Base-by-base conservation (phyloP, 1,284 basidiomycete species). In the Ceratobasidium theobromae region DNA sequence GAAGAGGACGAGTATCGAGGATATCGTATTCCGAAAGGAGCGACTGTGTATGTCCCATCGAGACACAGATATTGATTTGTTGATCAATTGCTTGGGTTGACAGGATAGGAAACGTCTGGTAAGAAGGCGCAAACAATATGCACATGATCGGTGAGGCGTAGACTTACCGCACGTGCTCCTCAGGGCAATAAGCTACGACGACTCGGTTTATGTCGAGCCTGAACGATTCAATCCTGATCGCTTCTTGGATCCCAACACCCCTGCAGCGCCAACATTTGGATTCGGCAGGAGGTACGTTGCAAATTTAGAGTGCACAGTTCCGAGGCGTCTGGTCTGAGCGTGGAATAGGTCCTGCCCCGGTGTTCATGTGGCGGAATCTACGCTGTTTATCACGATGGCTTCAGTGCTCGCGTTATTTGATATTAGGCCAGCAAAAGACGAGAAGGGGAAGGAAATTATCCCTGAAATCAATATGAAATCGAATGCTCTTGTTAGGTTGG, bases 1-100 rank as follows among this genome's bases (percentile, higher is more conserved):
- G 35, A 69, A 48, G 70, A 71, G 33, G 67, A 69, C 41, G 53
- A 40, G 23, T 71, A 70, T 32, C 54, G 51, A 16, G 70, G 70
- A n/a, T 69, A 67, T 25, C n/a, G 35, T 4, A 71, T 71, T 8
- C 67, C 67, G 2, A 62, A 70, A 28, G 70, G 70, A 3, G 53
- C 70, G 6, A 62, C 40, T n/a, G 41, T 72, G 58, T 62, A 18
- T 28, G 58, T 25, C 11, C 16, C 16, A 38, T 38, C 16, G 16
- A 38, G 8, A 8, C 8, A 38, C 35, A 38, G 35, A 38, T 16
- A 38, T 38, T 38, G 16, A 38, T 16, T 18, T 23, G 5, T 16
- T 35, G 11, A 16, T 40, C 27, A 54, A 14, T 32, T 4, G 2
- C 14, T n/a, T n/a, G 9, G n/a, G 3, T 4, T 41, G 23, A 54